Percentiles rank a stretch among this genome's conserved stretches.
phyloP scores from a whole-genome alignment of 2,329 filamentous ascomycete species.

The Fusarium succisae region DNA sequence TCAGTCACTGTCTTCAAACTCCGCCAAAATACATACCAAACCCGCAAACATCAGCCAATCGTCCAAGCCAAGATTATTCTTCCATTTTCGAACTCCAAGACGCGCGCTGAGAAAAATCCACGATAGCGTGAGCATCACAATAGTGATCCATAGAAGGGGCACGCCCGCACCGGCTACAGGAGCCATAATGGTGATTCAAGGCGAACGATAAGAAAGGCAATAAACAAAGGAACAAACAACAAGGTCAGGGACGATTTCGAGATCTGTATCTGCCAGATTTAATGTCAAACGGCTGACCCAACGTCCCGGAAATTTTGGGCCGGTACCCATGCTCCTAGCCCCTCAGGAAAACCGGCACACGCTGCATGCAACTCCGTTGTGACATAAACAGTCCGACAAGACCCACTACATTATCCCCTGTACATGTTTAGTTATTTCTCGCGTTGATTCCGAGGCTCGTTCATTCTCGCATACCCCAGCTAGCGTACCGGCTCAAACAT shows the following conservation, averaged over 20 bases:
- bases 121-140: conserved; percentile 25
- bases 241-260: background rate
- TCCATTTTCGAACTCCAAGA: conserved; percentile 25
- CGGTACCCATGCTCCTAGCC: background rate
- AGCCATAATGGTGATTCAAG: conserved; percentile 5
- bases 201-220: background rate
- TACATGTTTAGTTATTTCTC: background rate
- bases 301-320: background rate
- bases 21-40: conserved; percentile 1
- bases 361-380: too few relatives aligned
- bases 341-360: background rate
- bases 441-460: background rate
- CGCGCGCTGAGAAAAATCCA: conserved; percentile 16
- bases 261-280: background rate
- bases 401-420: background rate
- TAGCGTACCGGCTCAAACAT: background rate
- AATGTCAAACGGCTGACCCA: background rate
- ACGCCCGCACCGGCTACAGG: conserved; percentile 24
- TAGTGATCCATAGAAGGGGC: conserved; percentile 25
- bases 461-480: background rate
- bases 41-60: conserved; percentile 37
- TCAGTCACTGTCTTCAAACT: background rate
- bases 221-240: background rate
- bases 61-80: conserved; percentile 27
- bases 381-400: background rate